Conservation (phyloP, 78 protist genomes). For the Chrysochromulina tobinii region DNA sequence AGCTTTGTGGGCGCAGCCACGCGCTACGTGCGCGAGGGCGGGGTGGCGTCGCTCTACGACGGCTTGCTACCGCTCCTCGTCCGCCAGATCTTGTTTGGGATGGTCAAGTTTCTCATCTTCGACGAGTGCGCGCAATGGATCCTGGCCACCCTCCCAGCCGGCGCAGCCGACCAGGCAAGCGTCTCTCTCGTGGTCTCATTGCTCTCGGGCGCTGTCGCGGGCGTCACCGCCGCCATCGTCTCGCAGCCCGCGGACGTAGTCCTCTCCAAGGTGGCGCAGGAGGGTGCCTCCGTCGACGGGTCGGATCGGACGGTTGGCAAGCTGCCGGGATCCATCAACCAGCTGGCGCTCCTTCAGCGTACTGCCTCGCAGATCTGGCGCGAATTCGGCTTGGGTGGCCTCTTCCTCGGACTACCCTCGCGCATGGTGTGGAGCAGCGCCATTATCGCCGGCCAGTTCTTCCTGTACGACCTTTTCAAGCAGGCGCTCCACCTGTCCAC, state of each 20-base stretch:
- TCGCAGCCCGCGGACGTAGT: constrained; percentile 37
- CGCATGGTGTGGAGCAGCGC: constrained; percentile 20
- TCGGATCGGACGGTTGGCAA: too few species aligned
- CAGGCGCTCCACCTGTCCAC: background rate
- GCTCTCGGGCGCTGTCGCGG: constrained; percentile 28
- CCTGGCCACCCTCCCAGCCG: background rate
- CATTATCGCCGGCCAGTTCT: constrained; percentile 36
- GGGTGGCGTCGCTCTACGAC: background rate
- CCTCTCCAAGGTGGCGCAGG: background rate
- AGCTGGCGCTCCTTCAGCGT: too few species aligned
- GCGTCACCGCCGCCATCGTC: constrained; percentile 1
- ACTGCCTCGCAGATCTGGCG: too few species aligned
- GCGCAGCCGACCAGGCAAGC: background rate
- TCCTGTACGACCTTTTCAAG: constrained; percentile 5
- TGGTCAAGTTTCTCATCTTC: constrained; percentile 31
- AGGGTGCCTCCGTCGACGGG: background rate
- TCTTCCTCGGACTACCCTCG: background rate
- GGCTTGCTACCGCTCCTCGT: background rate
- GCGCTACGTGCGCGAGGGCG: constrained; percentile 8
- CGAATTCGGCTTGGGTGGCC: background rate
- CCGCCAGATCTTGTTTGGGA: constrained; percentile 16
- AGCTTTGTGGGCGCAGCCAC: background rate
- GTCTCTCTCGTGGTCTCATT: constrained; percentile 16
- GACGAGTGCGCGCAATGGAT: background rate
- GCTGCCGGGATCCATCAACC: too few species aligned